Percentiles rank a stretch among this genome's conserved stretches.
Conservation (phyloP, 768 basidiomycete species). For the Rhizopogon salebrosus region DNA sequence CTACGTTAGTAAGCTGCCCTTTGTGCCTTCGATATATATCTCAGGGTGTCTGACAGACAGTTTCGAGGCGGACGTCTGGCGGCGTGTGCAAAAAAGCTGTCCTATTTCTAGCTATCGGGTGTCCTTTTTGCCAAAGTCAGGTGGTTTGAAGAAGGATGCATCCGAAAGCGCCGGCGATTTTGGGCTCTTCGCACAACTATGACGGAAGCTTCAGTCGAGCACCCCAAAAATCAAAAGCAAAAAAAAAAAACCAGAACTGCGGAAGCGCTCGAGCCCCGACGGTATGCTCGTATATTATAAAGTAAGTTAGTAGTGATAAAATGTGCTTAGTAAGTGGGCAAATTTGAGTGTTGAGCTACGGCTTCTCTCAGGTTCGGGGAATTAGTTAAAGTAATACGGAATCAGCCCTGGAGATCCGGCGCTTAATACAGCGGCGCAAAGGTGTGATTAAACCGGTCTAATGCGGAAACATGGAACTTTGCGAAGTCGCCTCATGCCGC, state of each 20-base stretch:
- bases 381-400: background rate
- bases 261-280: no score
- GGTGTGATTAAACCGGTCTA: background rate
- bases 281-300: no score
- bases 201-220: constrained; percentile 1
- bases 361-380: no score
- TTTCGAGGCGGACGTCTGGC: no score
- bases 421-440: background rate
- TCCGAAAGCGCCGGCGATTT: background rate
- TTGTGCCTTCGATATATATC: background rate
- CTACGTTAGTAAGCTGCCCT: background rate
- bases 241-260: background rate
- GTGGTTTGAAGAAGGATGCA: background rate
- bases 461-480: constrained; percentile 1
- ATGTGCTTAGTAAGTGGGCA: no score
- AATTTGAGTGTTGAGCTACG: no score
- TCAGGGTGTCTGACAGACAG: background rate
- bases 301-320: no score
- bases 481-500: background rate
- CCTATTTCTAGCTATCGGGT: background rate
- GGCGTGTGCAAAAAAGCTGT: background rate
- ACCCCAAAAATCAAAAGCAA: background rate
- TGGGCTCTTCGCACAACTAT: background rate
- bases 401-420: background rate
- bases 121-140: background rate